These are phyloP conservation scores for Fomitopsis serialis DNA, from an alignment of 768 basidiomycete genomes.

Conservation along the genomic window DNA sequence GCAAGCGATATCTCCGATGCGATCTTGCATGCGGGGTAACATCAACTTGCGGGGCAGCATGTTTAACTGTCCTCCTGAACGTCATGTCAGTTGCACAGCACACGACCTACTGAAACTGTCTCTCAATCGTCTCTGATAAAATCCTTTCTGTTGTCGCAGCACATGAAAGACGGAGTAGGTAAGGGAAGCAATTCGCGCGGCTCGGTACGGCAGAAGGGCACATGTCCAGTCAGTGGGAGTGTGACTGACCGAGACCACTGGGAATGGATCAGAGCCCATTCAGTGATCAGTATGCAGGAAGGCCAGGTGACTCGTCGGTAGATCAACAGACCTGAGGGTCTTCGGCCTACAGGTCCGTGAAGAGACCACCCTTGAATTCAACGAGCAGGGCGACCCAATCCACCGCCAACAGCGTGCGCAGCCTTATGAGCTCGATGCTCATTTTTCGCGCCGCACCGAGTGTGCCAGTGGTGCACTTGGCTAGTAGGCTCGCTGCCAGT, in stretches of 20 bases:
- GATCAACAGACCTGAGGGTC: neutral
- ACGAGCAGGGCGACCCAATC: neutral
- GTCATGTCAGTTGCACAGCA: no score
- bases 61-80: no score
- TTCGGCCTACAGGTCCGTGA: neutral
- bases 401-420: neutral
- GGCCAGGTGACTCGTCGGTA: neutral
- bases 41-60: no score
- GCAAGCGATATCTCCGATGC: no score
- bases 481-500: neutral
- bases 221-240: neutral
- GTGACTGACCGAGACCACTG: neutral
- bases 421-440: conserved; percentile 1
- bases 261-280: neutral
- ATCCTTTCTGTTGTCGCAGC: no score
- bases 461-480: neutral
- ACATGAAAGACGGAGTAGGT: neutral
- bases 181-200: neutral
- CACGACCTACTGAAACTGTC: no score
- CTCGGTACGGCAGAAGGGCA: neutral
- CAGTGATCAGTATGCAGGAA: neutral
- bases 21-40: no score
- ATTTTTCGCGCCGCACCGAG: neutral
- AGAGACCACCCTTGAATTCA: neutral
- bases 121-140: no score